Evolutionary conservation across 768 basidiomycete genomes (phyloP), one percentile per base, ranked within the genome.

Genomic region (Gloeophyllum trabeum): DNA sequence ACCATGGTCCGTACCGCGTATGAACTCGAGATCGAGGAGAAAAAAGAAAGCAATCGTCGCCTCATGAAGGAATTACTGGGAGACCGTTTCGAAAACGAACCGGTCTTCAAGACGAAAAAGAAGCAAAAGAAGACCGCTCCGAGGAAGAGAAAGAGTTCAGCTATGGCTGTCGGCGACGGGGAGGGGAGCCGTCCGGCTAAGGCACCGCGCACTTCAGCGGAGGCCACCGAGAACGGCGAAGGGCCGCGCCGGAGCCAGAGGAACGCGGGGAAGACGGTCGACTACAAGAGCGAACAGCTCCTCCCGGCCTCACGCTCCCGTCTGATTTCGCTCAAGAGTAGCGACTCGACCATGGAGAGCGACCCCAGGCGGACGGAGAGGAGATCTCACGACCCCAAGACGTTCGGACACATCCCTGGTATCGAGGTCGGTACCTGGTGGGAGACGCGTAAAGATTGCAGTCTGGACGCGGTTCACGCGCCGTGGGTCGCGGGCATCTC

Each of bases 401-500:
- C 62, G 2, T 92, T 77, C 58, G 92, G 92, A 0, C 51, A 67
- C 24, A 93, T 96, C 43, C 88, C 89, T 4, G 87, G 75, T 2
- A 59, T 94, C 16, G 66, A 69, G 20, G 76, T 91, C 13, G 90
- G 89, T 2, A 79, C 79, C 20, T 87, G 84, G 80, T 96, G 89
- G 88, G 71, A 75, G 43, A 73, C 69, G 4, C 66, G 76, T 42
- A 64, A 70, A 41, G 68, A 66, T 34, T 92, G 89, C 49, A 86
- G 85, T 39, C 61, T 55, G 1, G 90, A 87, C 56, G 71, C 90
- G 5, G 65, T 94, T 44, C 91, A 94, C 50, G 89, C 88, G 88
- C 89, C 90, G 0, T 78, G 74, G 66, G 90, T 94, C 4, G 83
- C 75, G 25, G 92, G 92, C 0, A 93, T 96, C 35, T 67, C 79